Evolutionary conservation across 1,139 yeast genomes (phyloP), one percentile per base, ranked within the genome.

Genomic region (Yamadazyma jaroonii): DNA sequence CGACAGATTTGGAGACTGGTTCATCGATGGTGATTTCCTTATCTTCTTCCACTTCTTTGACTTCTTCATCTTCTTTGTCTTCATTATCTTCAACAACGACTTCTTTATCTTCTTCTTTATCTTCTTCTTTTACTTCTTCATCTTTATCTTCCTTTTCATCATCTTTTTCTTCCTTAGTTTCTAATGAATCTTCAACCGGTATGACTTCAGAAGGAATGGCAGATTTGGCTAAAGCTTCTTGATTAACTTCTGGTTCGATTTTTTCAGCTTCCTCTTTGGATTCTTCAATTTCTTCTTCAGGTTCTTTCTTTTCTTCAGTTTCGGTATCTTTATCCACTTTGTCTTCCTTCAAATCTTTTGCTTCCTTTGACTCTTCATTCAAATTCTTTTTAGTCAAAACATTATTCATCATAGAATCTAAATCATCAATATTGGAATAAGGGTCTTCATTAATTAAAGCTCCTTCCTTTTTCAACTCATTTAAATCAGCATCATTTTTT

Each of bases 361-460:
- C 30, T 9, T 22, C 27, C 12, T 29, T 27, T 13, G 29, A 3
- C 15, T 25, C 23, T n/a, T 11, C 13, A 17, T 14, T 17, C 24
- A 14, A 31, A 28, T 21, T 15, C 31, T 31, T 31, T 23, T 36
- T 34, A 31, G 56, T 59, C 42, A 67, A 59, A 21, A 67, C 74
- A 32, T 59, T 62, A 40, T 66, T 66, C 38, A 70, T 66, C 72
- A 68, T 62, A 11, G 56, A 56, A 48, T 69, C 75, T 43, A 70
- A 62, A 35, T 61, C 60, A 38, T 60, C 65, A 36, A 71, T 66
- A 9, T 61, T 61, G 9, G 61, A 59, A 47, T 67, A 71, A 2
- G 76, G 76, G 41, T 72, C 77, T 42, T 71, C 77, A 36, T 61
- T 61, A n/a, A 71, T 58, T 39, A 71, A 59, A 2, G 74, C 77